Conservation (phyloP, 2,329 filamentous ascomycete species). For the Shiraia sp. region DNA sequence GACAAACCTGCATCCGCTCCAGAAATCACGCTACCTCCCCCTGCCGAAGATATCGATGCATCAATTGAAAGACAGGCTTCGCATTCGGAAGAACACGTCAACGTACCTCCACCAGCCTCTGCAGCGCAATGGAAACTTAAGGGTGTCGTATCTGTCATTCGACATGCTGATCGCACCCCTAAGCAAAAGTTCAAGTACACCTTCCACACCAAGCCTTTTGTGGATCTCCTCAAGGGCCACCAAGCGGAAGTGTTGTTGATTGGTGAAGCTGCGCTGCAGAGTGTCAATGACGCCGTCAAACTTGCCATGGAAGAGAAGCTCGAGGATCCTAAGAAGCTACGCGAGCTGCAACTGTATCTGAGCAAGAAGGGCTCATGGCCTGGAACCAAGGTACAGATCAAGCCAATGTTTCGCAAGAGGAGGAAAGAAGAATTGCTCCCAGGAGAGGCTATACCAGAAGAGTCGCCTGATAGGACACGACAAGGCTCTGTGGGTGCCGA, state of each 20-base stretch:
- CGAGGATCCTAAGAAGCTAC: constrained; percentile 87
- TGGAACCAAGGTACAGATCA: constrained; percentile 98
- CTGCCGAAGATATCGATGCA: constrained; percentile 30
- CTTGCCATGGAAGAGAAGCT: constrained; percentile 75
- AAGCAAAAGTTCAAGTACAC: constrained; percentile 99
- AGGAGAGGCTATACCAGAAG: constrained; percentile 34
- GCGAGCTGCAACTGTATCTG: constrained; percentile 79
- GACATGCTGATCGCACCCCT: constrained; percentile 94
- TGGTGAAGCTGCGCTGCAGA: constrained; percentile 84
- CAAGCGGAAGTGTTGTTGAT: constrained; percentile 95
- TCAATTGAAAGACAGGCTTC: constrained; percentile 27
- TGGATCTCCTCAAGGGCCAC: constrained; percentile 90
- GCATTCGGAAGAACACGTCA: constrained; percentile 36
- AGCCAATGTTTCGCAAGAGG: constrained; percentile 96
- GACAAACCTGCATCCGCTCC: constrained; percentile 34
- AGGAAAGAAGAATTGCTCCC: constrained; percentile 63
- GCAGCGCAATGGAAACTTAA: constrained; percentile 99
- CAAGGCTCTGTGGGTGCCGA: constrained; percentile 20
- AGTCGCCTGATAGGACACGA: constrained; percentile 31
- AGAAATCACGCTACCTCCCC: constrained; percentile 34
- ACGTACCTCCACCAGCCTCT: constrained; percentile 58
- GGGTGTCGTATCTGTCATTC: constrained; percentile 93
- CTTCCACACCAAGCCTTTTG: constrained; percentile 94
- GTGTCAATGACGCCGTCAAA: constrained; percentile 86
- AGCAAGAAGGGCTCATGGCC: constrained; percentile 92